Percentiles rank a stretch among this genome's conserved stretches.
phyloP scores from a whole-genome alignment of 2,329 filamentous ascomycete species.

The Claviceps humidiphila region DNA sequence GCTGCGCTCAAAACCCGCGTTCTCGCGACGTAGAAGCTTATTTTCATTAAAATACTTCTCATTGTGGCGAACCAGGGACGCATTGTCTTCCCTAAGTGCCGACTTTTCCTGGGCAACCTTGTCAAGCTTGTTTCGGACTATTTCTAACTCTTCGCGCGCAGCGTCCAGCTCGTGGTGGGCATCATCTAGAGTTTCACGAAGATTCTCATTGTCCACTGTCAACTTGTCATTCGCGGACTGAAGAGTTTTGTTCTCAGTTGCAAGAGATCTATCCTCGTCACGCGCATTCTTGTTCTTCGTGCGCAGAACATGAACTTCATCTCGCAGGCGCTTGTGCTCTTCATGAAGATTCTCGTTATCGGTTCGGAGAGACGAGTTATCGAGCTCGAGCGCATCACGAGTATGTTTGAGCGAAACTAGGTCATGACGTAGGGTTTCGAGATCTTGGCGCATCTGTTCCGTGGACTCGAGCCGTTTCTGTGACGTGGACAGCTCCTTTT shows the following conservation, averaged over 20 bases:
- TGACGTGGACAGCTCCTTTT: conserved; percentile 29
- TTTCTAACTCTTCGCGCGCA: conserved; percentile 27
- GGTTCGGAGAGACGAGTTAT: conserved; percentile 27
- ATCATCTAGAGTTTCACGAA: conserved; percentile 27
- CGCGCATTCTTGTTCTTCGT: conserved; percentile 24
- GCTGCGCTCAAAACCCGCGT: conserved; percentile 33
- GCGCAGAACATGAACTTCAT: conserved; percentile 28
- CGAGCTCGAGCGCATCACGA: conserved; percentile 22
- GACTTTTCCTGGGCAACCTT: conserved; percentile 29
- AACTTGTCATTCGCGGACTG: conserved; percentile 27
- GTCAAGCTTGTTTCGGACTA: conserved; percentile 24
- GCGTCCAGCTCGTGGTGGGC: conserved; percentile 28
- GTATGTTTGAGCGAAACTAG: conserved; percentile 26
- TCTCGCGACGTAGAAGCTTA: conserved; percentile 34
- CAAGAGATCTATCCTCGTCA: conserved; percentile 26
- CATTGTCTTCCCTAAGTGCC: conserved; percentile 35
- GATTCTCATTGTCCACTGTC: conserved; percentile 29
- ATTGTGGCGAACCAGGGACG: conserved; percentile 39
- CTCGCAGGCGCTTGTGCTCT: conserved; percentile 22
- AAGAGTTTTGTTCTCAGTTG: conserved; percentile 31
- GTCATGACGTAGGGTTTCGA: conserved; percentile 28
- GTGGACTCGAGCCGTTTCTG: conserved; percentile 28
- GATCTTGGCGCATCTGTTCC: conserved; percentile 24
- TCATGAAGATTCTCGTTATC: conserved; percentile 26
- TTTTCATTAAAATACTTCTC: conserved; percentile 42